Base-by-base conservation (phyloP, 2,329 filamentous ascomycete genomes). In the Xylaria polymorpha region DNA sequence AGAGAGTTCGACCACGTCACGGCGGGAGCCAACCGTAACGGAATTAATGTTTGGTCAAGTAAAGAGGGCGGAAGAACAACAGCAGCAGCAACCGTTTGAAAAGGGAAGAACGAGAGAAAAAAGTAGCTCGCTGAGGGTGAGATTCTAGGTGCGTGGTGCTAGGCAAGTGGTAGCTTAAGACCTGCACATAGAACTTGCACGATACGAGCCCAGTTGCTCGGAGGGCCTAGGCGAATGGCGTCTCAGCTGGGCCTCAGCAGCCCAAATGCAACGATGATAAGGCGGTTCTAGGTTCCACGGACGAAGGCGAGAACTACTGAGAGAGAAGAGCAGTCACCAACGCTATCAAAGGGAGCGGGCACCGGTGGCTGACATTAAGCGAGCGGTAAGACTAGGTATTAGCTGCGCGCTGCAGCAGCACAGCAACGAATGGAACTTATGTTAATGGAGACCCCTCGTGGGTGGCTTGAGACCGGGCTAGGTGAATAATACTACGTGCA, bases 301-400 rank as follows among this genome's bases (percentile, higher is more conserved):
- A 67, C 35, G 53, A 51, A 53, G 46, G 41, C 68, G 39, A 67
- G 43, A 61, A 48, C 57, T 46, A 61, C 53, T 32, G 22, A 51
- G 22, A 39, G 37, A 62, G 41, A 10, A 39, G 37, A 62, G 41
- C 20, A 55, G 61, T 61, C 53, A 58, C 50, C 50, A 15, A 48
- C 20, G 51, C 20, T 41, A 62, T 25, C 35, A 44, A 61, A 20
- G 56, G 56, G 44, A 64, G 39, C 44, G 44, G 50, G 22, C n/a
- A 50, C 22, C 22, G 55, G 63, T 69, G 64, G 67, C 67, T 69
- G 50, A 53, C 51, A 41, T 55, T 59, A 71, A 66, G 61, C 67
- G 69, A 71, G 64, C 67, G 67, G 64, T 67, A 69, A 69, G 67
- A 64, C 67, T 64, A n/a, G n/a, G n/a, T n/a, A 71, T 58, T 64